Conservation (phyloP, 2,329 filamentous ascomycete species). For the Coleophoma cylindrospora region DNA sequence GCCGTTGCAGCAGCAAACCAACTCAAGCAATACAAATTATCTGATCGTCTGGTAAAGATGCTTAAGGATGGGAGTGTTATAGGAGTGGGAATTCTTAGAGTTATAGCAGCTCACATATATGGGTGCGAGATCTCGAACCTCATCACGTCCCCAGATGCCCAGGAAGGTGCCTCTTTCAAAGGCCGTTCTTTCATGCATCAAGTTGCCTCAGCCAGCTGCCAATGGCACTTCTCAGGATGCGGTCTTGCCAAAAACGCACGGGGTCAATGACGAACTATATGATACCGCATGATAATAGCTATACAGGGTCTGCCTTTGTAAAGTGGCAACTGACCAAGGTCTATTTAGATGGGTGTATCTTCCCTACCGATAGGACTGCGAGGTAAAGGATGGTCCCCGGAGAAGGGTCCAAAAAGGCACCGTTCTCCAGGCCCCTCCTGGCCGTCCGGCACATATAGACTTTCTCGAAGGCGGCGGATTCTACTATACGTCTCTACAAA, state of each 20-base stretch:
- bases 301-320: neutral
- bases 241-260: neutral
- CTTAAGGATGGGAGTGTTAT: no score
- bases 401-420: neutral
- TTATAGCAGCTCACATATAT: neutral
- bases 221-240: no score
- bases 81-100: neutral
- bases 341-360: no score
- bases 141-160: neutral
- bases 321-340: no score
- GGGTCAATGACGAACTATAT: constrained; percentile 1
- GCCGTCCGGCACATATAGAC: neutral
- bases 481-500: neutral
- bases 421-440: neutral
- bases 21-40: no score
- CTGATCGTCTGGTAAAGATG: no score
- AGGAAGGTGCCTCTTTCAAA: neutral
- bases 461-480: neutral
- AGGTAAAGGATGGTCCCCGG: no score
- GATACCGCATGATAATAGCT: neutral
- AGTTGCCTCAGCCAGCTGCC: neutral
- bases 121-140: neutral
- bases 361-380: no score
- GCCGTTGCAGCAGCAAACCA: no score
- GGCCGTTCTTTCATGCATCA: neutral